A percentile compares a stretch with the other conserved stretches of the same genome.
Evolutionary conservation across 805 yeast genomes (phyloP).

Genomic region (Jamesozyma spencerorum): DNA sequence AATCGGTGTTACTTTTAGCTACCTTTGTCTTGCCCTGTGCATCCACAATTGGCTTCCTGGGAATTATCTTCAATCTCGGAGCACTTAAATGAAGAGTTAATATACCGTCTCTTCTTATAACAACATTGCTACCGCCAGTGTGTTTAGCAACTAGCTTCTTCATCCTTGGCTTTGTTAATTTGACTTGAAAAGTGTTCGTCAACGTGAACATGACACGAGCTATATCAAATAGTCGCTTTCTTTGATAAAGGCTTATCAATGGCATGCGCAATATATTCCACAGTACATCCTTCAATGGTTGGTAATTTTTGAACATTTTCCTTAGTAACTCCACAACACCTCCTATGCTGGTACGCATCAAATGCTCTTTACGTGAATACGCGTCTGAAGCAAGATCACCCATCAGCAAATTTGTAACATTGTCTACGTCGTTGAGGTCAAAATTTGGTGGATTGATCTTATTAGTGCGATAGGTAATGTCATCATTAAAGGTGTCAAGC

Average conservation of each 20-base stretch:
- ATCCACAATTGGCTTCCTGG: conserved; percentile 5
- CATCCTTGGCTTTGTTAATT: conserved; percentile 56
- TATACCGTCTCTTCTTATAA: conserved; percentile 46
- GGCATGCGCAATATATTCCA: conserved; percentile 68
- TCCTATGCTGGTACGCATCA: conserved; percentile 20
- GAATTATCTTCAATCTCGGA: conserved; percentile 13
- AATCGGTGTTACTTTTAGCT: not conserved
- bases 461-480: conserved; percentile 35
- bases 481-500: conserved; percentile 55
- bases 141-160: conserved; percentile 55
- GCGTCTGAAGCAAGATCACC: conserved; percentile 9
- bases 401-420: conserved; percentile 6
- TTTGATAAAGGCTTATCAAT: conserved; percentile 46
- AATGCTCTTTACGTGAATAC: conserved; percentile 17
- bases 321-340: conserved; percentile 22
- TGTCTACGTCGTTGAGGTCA: conserved; percentile 15
- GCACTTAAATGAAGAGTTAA: conserved; percentile 24
- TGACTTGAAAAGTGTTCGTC: conserved; percentile 50
- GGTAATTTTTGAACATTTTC: conserved; percentile 31
- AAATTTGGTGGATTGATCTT: conserved; percentile 18
- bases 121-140: conserved; percentile 44
- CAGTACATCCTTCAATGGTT: conserved; percentile 47
- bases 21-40: not conserved
- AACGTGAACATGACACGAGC: conserved; percentile 59
- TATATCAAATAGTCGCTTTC: conserved; percentile 54